A percentile compares a stretch with the other conserved stretches of the same genome.
Evolutionary conservation across 2,329 filamentous ascomycete genomes (phyloP).

Genomic region (Fusarium cyanostomum): DNA sequence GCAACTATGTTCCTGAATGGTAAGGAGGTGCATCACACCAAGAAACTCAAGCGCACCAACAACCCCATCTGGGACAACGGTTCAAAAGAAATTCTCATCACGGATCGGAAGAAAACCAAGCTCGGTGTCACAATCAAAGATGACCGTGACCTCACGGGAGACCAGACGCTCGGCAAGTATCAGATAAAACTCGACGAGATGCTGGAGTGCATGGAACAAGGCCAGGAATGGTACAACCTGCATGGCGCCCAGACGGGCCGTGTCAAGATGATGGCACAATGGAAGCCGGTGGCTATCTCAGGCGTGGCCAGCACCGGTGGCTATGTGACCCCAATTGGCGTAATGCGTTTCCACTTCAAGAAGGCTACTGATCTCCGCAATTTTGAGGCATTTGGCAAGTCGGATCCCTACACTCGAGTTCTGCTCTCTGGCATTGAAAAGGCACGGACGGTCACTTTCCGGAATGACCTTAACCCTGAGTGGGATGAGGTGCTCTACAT

Average conservation of each 20-base stretch:
- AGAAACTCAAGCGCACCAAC: constrained; percentile 96
- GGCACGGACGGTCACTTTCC: constrained; percentile 91
- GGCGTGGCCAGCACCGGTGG: constrained; percentile 84
- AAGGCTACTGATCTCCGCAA: constrained; percentile 86
- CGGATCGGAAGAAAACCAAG: constrained; percentile 88
- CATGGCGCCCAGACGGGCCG: constrained; percentile 82
- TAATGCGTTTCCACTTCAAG: constrained; percentile 93
- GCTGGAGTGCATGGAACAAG: constrained; percentile 88
- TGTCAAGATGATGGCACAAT: constrained; percentile 89
- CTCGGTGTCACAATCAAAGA: constrained; percentile 95
- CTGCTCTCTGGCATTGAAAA: constrained; percentile 91
- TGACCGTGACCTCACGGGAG: constrained; percentile 83
- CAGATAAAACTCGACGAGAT: constrained; percentile 96
- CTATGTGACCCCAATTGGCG: constrained; percentile 92
- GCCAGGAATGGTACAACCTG: constrained; percentile 96
- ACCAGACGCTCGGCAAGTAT: constrained; percentile 89
- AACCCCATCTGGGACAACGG: constrained; percentile 96
- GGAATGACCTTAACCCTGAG: constrained; percentile 93
- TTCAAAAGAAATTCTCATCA: constrained; percentile 93
- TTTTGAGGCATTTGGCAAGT: constrained; percentile 94
- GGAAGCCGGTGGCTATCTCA: constrained; percentile 92
- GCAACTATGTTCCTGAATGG: constrained; percentile 88
- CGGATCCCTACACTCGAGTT: constrained; percentile 91
- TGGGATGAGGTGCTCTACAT: constrained; percentile 97
- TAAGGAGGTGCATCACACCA: constrained; percentile 87